These are phyloP conservation scores for Bipolaris cookei DNA, from an alignment of 2,329 filamentous ascomycete genomes.

Conservation along the genomic window DNA sequence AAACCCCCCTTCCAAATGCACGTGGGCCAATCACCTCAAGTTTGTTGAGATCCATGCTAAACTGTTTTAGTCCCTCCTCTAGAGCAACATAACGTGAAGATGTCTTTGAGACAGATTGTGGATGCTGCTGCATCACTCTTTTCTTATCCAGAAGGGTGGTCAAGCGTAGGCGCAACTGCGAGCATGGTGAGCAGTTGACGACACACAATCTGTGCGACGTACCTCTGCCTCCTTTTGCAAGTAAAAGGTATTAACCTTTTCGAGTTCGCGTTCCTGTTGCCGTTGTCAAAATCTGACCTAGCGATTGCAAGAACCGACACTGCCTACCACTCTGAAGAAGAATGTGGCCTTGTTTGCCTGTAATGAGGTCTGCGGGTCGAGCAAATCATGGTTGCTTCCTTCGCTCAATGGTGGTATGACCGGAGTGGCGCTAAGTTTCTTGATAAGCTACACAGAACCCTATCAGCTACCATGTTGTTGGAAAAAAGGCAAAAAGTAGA, in stretches of 20 bases:
- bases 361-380: slow-evolving; percentile 84
- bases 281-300: slow-evolving; percentile 12
- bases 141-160: slow-evolving; percentile 96
- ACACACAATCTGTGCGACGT: slow-evolving; percentile 34
- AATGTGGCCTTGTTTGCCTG: slow-evolving; percentile 98
- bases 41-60: slow-evolving; percentile 95
- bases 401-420: slow-evolving; percentile 79
- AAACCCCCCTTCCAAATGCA: slow-evolving; percentile 3
- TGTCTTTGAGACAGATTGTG: slow-evolving; percentile 77
- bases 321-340: slow-evolving; percentile 90
- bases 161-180: slow-evolving; percentile 88
- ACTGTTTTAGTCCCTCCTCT: slow-evolving; percentile 96
- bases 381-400: slow-evolving; percentile 51
- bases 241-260: slow-evolving; percentile 98
- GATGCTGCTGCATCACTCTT: slow-evolving; percentile 81
- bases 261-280: slow-evolving; percentile 86
- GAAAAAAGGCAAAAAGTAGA: slow-evolving; percentile 2
- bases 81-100: slow-evolving; percentile 94
- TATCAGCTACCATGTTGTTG: slow-evolving; percentile 16
- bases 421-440: slow-evolving; percentile 92
- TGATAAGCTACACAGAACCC: slow-evolving; percentile 77
- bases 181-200: slow-evolving; percentile 22
- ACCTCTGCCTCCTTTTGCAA: slow-evolving; percentile 98
- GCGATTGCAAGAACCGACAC: background rate
- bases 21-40: slow-evolving; percentile 64